These are phyloP conservation scores for Microthlaspi erraticum DNA, from an alignment of 345 rosid species.

Conservation along the genomic window DNA sequence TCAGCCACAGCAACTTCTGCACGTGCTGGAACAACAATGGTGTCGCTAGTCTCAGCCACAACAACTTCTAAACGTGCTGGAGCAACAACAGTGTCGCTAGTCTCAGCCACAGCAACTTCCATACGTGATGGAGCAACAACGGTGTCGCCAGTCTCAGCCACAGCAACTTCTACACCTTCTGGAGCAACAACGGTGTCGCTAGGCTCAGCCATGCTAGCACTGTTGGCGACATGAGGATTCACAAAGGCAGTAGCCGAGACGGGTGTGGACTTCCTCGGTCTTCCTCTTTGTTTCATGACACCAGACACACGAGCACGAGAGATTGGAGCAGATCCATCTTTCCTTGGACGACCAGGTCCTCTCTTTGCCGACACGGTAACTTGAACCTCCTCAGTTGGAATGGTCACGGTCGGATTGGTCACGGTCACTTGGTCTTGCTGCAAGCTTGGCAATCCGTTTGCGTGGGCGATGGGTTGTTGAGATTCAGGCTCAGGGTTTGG, in stretches of 20 bases:
- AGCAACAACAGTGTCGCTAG: constrained; percentile 6
- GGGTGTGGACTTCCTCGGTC: constrained; percentile 39
- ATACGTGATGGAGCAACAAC: too few species aligned
- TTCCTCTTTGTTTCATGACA: constrained; percentile 36
- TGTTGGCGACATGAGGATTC: constrained; percentile 22
- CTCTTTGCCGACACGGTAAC: constrained; percentile 22
- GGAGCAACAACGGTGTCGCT: background rate
- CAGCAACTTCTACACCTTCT: too few species aligned
- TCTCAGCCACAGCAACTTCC: too few species aligned
- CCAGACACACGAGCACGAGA: background rate
- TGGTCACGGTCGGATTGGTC: constrained; percentile 18
- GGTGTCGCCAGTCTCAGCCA: constrained; percentile 8
- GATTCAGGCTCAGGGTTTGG: constrained; percentile 49
- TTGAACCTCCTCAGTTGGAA: constrained; percentile 3
- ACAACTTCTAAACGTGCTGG: constrained; percentile 6
- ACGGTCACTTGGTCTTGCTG: constrained; percentile 1
- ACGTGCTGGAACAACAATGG: constrained; percentile 43
- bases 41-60: constrained; percentile 5
- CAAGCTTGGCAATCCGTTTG: constrained; percentile 3
- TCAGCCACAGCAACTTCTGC: too few species aligned
- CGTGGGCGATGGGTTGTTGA: background rate
- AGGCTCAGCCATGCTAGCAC: constrained; percentile 20
- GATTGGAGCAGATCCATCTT: constrained; percentile 34
- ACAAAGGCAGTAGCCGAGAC: constrained; percentile 29
- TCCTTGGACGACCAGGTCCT: constrained; percentile 58